Conservation (phyloP, 805 yeast species). For the Hanseniaspora valbyensis region DNA sequence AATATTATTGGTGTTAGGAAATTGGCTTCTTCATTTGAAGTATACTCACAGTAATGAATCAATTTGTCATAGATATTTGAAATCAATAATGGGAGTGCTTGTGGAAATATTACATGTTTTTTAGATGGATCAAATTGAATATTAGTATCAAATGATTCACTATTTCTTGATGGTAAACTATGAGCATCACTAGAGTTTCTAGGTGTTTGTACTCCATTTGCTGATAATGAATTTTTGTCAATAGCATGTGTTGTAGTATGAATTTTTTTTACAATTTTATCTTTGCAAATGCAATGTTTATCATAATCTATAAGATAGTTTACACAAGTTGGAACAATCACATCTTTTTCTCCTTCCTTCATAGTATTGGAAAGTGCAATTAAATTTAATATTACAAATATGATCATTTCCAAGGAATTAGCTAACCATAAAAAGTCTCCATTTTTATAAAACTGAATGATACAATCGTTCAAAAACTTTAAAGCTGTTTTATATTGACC, state of each 20-base stretch:
- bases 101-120: conserved; percentile 19
- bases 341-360: not conserved
- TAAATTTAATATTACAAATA: conserved; percentile 2
- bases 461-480: conserved; percentile 62
- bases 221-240: not conserved
- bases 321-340: not conserved
- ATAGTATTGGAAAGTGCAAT: not conserved
- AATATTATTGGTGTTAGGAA: conserved; percentile 72
- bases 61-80: conserved; percentile 32
- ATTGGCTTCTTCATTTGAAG: conserved; percentile 53
- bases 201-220: conserved; percentile 13
- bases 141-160: not conserved
- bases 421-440: conserved; percentile 83
- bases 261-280: conserved; percentile 4
- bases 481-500: conserved; percentile 70
- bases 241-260: conserved; percentile 5
- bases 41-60: conserved; percentile 37
- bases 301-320: conserved; percentile 4
- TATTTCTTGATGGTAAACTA: not conserved
- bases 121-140: not conserved
- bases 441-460: conserved; percentile 43
- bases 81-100: conserved; percentile 34
- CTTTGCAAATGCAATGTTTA: conserved; percentile 3
- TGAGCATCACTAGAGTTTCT: not conserved
- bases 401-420: conserved; percentile 59